Base-by-base conservation (phyloP, 495 filamentous ascomycete species). In the Clavariopsis aquatica region DNA sequence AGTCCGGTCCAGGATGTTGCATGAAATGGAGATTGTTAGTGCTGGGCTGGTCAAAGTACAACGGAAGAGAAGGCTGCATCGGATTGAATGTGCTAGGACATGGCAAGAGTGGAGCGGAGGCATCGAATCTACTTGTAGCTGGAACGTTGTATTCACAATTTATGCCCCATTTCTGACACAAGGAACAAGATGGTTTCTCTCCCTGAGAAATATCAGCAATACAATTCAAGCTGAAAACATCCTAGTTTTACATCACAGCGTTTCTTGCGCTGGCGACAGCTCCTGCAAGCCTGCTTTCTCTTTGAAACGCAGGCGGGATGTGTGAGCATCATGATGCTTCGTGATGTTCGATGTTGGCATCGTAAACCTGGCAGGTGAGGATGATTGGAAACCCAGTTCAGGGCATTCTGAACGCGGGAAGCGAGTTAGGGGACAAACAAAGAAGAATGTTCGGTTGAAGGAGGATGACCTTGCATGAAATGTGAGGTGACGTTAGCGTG, bases 211-310 rank as follows among this genome's bases (percentile, higher is more conserved):
- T 17, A 27, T 60, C 41, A 54, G 49, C 10, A 51, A 26, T 28
- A 15, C 13, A 54, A 3, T 7, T 9, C 9, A 49, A 38, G 23
- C n/a, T 41, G 26, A 29, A 22, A n/a, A 28, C 0, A 9, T 13
- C 36, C n/a, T n/a, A 8, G 29, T 19, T 49, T 12, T 60, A 69
- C 66, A 51, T 69, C 61, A 29, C 66, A 69, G 22, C 66, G 29
- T 28, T 64, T 64, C 41, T 69, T 69, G 13, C 66, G 66, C 2
- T 69, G 66, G 9, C 66, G n/a, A 19, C 66, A 69, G 49, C 54
- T 69, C 24, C 24, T 54, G 31, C 66, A 69, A 19, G 61, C 66
- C 34, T 64, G 66, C 41, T 69, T 69, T 49, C 59, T 51, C 59
- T 68, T 68, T 19, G 65, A 53, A 23, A 68, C 49, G 13, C 57